Percentiles rank a stretch among this genome's conserved stretches.
These are phyloP conservation scores for Leucogyrophana mollusca DNA, from an alignment of 768 basidiomycete genomes.

Conservation along the genomic window DNA sequence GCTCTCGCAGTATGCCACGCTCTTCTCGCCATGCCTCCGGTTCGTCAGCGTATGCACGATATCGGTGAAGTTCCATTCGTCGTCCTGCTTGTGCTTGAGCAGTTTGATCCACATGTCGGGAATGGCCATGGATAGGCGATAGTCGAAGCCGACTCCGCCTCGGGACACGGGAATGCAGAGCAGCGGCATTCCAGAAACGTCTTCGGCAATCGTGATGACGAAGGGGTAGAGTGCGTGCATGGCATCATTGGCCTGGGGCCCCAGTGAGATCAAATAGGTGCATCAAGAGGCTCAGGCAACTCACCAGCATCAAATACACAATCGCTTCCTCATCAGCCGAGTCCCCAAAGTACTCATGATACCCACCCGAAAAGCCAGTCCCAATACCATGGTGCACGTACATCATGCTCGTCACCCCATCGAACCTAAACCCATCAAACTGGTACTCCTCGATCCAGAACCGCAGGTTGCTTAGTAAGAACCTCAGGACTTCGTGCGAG, in stretches of 20 bases:
- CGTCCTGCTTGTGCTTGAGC: conserved; percentile 86
- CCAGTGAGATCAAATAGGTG: conserved; percentile 7
- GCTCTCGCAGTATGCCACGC: conserved; percentile 91
- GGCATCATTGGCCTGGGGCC: conserved; percentile 81
- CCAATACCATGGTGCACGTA: conserved; percentile 98
- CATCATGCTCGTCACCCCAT: conserved; percentile 99
- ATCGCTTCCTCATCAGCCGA: conserved; percentile 85
- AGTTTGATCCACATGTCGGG: conserved; percentile 99
- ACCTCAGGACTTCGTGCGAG: conserved; percentile 89
- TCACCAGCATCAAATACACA: conserved; percentile 94
- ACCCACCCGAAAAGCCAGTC: conserved; percentile 95
- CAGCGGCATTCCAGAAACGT: conserved; percentile 98
- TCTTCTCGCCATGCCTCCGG: conserved; percentile 85
- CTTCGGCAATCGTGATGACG: conserved; percentile 92
- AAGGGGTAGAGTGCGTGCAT: conserved; percentile 80
- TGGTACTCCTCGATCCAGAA: conserved; percentile 95
- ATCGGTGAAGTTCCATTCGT: conserved; percentile 83
- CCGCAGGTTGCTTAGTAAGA: conserved; percentile 91
- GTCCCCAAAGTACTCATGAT: conserved; percentile 96
- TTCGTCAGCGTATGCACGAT: conserved; percentile 91
- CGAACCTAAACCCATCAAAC: conserved; percentile 98
- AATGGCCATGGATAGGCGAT: conserved; percentile 96
- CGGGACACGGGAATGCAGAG: conserved; percentile 74
- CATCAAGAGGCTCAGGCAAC: conserved; percentile 25
- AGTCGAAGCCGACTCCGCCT: conserved; percentile 97